Percentiles rank a stretch among this genome's conserved stretches.
Conservation (phyloP, 2,329 filamentous ascomycete genomes). For the Monosporascus cannonballus region DNA sequence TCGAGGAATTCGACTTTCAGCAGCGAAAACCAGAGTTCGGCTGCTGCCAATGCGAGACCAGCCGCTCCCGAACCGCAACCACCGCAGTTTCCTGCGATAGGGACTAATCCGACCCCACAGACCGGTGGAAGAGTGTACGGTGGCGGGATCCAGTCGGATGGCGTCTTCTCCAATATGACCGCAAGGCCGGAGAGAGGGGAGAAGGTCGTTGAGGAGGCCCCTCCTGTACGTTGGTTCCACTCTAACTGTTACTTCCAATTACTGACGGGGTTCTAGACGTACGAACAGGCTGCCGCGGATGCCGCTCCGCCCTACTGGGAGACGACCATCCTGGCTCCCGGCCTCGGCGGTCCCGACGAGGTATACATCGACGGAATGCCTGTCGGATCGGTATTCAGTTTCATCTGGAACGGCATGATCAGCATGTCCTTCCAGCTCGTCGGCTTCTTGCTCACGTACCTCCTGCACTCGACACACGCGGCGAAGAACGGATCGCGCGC, state of each 20-base stretch:
- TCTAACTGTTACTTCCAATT: not conserved
- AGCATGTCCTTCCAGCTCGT: slow-evolving; percentile 96
- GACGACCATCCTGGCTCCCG: slow-evolving; percentile 92
- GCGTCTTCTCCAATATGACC: slow-evolving; percentile 91
- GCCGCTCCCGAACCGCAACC: slow-evolving; percentile 10
- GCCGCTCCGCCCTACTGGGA: slow-evolving; percentile 98
- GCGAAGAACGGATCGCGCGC: slow-evolving; percentile 96
- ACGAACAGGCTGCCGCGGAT: slow-evolving; percentile 96
- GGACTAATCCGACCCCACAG: slow-evolving; percentile 20
- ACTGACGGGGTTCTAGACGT: slow-evolving; percentile 58
- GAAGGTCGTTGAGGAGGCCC: slow-evolving; percentile 74
- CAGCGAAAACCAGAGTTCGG: slow-evolving; percentile 9
- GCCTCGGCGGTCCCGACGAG: slow-evolving; percentile 83
- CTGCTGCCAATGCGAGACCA: slow-evolving; percentile 11
- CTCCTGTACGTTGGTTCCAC: slow-evolving; percentile 63
- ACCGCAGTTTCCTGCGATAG: slow-evolving; percentile 23
- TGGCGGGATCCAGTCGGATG: slow-evolving; percentile 75
- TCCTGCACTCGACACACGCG: slow-evolving; percentile 94
- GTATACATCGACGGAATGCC: slow-evolving; percentile 96
- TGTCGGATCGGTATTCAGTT: slow-evolving; percentile 80
- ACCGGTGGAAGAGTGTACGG: slow-evolving; percentile 55
- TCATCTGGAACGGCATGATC: slow-evolving; percentile 92
- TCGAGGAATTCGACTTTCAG: slow-evolving; percentile 9
- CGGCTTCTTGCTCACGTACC: slow-evolving; percentile 95
- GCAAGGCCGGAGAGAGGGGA: slow-evolving; percentile 83